A percentile compares a stretch with the other conserved stretches of the same genome.
phyloP scores from a whole-genome alignment of 495 filamentous ascomycete genomes.

The Lichenothelia convexa region DNA sequence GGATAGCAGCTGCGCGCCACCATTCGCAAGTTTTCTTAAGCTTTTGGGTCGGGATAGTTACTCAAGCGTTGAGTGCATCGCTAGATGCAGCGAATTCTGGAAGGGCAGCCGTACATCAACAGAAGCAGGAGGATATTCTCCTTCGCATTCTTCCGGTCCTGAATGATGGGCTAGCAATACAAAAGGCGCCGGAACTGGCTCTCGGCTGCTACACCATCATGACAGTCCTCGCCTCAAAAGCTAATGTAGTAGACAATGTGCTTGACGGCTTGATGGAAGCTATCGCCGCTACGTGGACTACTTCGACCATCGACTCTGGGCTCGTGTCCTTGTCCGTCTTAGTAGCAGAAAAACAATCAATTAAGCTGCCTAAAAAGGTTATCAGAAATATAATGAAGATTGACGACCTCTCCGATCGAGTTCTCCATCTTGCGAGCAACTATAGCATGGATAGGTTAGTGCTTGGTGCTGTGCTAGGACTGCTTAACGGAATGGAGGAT shows the following conservation, averaged over 20 bases:
- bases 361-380: constrained; percentile 41
- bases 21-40: constrained; percentile 59
- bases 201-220: constrained; percentile 82
- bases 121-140: constrained; percentile 52
- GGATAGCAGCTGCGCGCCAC: constrained; percentile 43
- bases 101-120: constrained; percentile 31
- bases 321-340: constrained; percentile 65
- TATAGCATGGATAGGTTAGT: constrained; percentile 55
- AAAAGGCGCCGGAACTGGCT: constrained; percentile 53
- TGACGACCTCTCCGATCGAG: constrained; percentile 33
- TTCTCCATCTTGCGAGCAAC: constrained; percentile 42
- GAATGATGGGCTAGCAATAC: constrained; percentile 54
- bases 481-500: constrained; percentile 37
- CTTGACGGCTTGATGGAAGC: constrained; percentile 72
- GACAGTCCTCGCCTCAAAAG: constrained; percentile 66
- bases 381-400: constrained; percentile 50
- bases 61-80: constrained; percentile 64
- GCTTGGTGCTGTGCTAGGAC: constrained; percentile 49
- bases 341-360: constrained; percentile 45
- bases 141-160: constrained; percentile 56
- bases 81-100: constrained; percentile 58
- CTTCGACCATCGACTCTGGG: constrained; percentile 50
- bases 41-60: constrained; percentile 74
- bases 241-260: constrained; percentile 51
- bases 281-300: constrained; percentile 53